phyloP scores from a whole-genome alignment of 192 early-diverging fungal species.

The Mortierella alpina region DNA sequence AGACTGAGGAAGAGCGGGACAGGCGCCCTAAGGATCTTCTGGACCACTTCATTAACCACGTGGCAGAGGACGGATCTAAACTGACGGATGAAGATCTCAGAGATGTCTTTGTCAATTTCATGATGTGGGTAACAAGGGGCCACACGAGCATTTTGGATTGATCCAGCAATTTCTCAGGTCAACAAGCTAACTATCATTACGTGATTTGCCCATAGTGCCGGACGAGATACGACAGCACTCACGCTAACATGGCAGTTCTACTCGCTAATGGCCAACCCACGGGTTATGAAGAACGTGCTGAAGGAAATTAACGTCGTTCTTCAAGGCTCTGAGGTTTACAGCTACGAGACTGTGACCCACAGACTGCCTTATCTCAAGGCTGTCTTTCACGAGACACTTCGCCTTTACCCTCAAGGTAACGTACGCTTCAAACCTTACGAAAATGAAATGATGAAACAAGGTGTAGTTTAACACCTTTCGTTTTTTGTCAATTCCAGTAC shows the following conservation, averaged over 20 bases:
- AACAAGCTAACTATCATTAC: neutral
- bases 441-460: no score
- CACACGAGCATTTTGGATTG: neutral
- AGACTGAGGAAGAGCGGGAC: conserved; percentile 6
- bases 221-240: conserved; percentile 70
- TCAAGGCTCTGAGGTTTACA: conserved; percentile 18
- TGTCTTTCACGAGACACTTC: conserved; percentile 64
- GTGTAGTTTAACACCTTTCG: no score
- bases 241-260: conserved; percentile 65
- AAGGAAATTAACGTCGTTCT: conserved; percentile 52
- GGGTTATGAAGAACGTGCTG: conserved; percentile 41
- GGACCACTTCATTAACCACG: conserved; percentile 53
- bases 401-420: conserved; percentile 61
- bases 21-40: conserved; percentile 35
- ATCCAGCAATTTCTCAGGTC: neutral
- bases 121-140: conserved; percentile 7
- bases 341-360: conserved; percentile 32
- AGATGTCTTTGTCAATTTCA: conserved; percentile 63
- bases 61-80: conserved; percentile 45
- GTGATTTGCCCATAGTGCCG: conserved; percentile 23
- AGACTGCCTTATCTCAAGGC: conserved; percentile 38
- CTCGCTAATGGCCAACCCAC: conserved; percentile 57
- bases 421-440: no score
- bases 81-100: conserved; percentile 52
- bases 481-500: conserved; percentile 56